A percentile compares a stretch with the other conserved stretches of the same genome.
Conservation (phyloP, 257 asterid genomes). For the Buddleja alternifolia region DNA sequence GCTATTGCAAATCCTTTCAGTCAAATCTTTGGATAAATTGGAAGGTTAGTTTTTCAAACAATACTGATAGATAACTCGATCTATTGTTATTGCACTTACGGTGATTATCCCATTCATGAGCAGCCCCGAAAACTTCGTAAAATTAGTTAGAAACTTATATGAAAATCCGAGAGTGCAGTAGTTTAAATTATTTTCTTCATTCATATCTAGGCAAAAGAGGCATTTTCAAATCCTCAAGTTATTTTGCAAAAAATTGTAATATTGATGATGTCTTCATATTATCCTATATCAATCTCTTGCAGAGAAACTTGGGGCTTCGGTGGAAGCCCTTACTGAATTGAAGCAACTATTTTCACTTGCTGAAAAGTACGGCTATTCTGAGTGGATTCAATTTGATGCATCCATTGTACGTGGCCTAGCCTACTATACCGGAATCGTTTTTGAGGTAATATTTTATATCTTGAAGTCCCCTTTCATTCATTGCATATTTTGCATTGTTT, state of each 20-base stretch:
- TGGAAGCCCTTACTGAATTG: slow-evolving; percentile 82
- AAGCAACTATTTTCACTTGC: slow-evolving; percentile 83
- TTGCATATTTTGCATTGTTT: no score
- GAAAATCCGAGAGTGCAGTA: no score
- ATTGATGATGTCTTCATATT: slow-evolving; percentile 12
- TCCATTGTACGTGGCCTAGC: slow-evolving; percentile 95
- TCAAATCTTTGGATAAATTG: slow-evolving; percentile 78
- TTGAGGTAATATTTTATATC: slow-evolving; percentile 61
- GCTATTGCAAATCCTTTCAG: slow-evolving; percentile 75
- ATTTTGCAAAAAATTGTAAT: not conserved
- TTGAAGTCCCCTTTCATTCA: no score
- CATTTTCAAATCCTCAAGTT: not conserved
- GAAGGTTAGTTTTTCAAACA: slow-evolving; percentile 59
- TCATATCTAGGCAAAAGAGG: not conserved
- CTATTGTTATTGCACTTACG: slow-evolving; percentile 7
- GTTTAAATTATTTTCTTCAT: not conserved
- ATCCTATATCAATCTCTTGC: slow-evolving; percentile 26
- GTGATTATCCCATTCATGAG: not conserved
- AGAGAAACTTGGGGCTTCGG: slow-evolving; percentile 82
- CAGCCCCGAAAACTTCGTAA: not conserved
- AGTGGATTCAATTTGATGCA: slow-evolving; percentile 99
- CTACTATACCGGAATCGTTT: slow-evolving; percentile 94
- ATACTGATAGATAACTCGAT: slow-evolving; percentile 13
- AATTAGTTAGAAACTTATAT: no score
- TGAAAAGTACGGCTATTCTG: slow-evolving; percentile 83